Conservation (phyloP, 2,329 filamentous ascomycete genomes). For the Botrytis aclada region DNA sequence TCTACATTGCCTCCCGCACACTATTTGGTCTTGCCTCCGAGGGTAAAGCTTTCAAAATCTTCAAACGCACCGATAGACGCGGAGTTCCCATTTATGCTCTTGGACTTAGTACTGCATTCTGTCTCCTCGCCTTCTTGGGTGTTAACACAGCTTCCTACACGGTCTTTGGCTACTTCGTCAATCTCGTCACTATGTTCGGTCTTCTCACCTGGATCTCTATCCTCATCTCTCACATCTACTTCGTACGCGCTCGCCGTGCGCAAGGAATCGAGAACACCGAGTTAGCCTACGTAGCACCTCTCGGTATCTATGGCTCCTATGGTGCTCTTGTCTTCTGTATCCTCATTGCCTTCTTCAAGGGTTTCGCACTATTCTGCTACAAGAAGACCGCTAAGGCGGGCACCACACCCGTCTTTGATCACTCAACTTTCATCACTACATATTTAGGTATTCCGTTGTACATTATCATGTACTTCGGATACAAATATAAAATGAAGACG, state of each 20-base stretch:
- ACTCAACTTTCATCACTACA: conserved; percentile 63
- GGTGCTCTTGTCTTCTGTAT: conserved; percentile 67
- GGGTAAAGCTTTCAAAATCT: conserved; percentile 61
- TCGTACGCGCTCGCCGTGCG: conserved; percentile 59
- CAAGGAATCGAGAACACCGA: conserved; percentile 56
- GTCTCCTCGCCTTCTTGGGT: conserved; percentile 66
- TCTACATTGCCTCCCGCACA: conserved; percentile 66
- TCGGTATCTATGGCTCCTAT: conserved; percentile 69
- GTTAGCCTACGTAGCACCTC: conserved; percentile 66
- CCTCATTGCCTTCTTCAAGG: conserved; percentile 78
- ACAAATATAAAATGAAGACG: conserved; percentile 47
- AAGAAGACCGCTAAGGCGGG: conserved; percentile 38
- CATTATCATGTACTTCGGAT: conserved; percentile 55
- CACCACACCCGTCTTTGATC: conserved; percentile 54
- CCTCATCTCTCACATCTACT: conserved; percentile 66
- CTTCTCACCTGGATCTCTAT: conserved; percentile 38
- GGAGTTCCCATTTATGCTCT: conserved; percentile 50
- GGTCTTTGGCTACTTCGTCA: conserved; percentile 71
- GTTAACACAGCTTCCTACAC: conserved; percentile 54
- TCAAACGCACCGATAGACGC: conserved; percentile 54
- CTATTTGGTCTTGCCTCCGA: conserved; percentile 66
- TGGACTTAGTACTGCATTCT: conserved; percentile 49
- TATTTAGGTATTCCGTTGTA: conserved; percentile 64
- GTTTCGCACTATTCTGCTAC: conserved; percentile 66
- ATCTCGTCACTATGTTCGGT: conserved; percentile 51